A percentile compares a stretch with the other conserved stretches of the same genome.
Conservation (phyloP, 345 rosid species). For the Atalantia buxifolia region DNA sequence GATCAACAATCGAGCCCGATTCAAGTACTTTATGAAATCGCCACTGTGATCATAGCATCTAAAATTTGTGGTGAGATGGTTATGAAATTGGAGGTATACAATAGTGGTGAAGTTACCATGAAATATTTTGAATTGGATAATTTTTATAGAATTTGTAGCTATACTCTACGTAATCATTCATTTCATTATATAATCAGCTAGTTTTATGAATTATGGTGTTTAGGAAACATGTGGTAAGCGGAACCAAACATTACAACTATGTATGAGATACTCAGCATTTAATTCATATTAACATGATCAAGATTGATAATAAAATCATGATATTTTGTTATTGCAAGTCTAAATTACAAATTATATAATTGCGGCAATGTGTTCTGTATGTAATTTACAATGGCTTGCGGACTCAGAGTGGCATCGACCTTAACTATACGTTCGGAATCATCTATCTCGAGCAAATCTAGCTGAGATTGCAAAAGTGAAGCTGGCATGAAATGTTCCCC, state of each 20-base stretch:
- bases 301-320: not conserved
- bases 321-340: not conserved
- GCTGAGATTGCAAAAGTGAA: slow-evolving; percentile 70
- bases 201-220: not conserved
- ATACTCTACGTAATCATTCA: not conserved
- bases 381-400: slow-evolving; percentile 36
- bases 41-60: not conserved
- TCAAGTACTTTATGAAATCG: slow-evolving; percentile 3
- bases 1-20: slow-evolving; percentile 28
- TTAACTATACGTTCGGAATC: slow-evolving; percentile 54
- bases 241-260: not conserved
- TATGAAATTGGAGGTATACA: not conserved
- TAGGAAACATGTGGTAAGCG: not conserved
- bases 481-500: slow-evolving; percentile 83
- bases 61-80: not conserved
- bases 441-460: slow-evolving; percentile 69
- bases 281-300: not conserved
- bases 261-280: not conserved
- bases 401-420: slow-evolving; percentile 53
- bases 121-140: not conserved
- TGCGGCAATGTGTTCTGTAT: slow-evolving; percentile 7
- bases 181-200: not conserved
- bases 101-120: not conserved
- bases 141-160: not conserved
- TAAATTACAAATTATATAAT: not conserved